A percentile compares a stretch with the other conserved stretches of the same genome.
phyloP scores from a whole-genome alignment of 345 rosid species.

The Eucalyptus regnans region DNA sequence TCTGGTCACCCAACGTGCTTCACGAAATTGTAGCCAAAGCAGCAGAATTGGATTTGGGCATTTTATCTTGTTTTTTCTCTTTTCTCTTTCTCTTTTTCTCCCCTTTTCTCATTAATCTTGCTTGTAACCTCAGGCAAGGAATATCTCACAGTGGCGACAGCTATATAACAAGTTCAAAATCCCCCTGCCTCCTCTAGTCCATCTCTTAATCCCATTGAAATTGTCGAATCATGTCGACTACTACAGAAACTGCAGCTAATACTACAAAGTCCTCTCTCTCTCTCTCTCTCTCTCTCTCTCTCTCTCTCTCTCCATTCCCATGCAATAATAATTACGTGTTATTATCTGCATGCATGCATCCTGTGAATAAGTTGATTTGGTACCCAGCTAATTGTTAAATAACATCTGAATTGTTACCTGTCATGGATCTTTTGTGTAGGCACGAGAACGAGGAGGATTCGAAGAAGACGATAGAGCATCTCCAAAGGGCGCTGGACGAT shows the following conservation, averaged over 20 bases:
- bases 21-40: no score
- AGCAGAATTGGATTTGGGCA: no score
- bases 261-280: no score
- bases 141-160: neutral
- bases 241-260: no score
- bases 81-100: neutral
- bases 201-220: no score
- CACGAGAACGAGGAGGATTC: no score
- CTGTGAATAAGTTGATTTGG: neutral
- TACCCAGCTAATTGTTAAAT: neutral
- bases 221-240: no score
- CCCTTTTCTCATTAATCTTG: neutral
- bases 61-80: no score
- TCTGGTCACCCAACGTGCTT: no score
- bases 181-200: no score
- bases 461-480: neutral
- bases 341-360: neutral
- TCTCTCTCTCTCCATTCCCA: neutral
- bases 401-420: neutral
- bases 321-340: no score
- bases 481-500: conserved; percentile 11
- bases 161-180: neutral
- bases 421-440: neutral
- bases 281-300: neutral
- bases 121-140: neutral